phyloP scores from a whole-genome alignment of 108 stramenopile genomes.

The Stephanodiscus triporus region DNA sequence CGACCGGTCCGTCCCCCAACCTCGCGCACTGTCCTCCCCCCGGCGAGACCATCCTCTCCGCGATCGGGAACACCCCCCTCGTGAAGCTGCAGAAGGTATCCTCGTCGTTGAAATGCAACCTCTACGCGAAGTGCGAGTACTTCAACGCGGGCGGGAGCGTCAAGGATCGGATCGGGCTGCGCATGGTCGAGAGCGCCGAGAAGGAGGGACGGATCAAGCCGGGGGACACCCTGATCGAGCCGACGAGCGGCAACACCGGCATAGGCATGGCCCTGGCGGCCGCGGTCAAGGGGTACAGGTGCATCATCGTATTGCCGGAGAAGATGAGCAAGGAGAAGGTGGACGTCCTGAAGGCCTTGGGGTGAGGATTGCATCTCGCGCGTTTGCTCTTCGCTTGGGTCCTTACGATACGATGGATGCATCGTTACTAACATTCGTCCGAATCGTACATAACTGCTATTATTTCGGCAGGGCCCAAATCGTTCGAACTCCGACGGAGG shows the following conservation, averaged over 20 bases:
- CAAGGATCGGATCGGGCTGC: constrained; percentile 90
- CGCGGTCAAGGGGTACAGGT: constrained; percentile 86
- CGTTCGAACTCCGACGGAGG: constrained; percentile 92
- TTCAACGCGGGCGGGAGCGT: constrained; percentile 88
- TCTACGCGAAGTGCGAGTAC: constrained; percentile 87
- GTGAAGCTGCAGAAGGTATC: constrained; percentile 70
- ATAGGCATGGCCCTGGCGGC: constrained; percentile 92
- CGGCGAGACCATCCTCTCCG: constrained; percentile 18
- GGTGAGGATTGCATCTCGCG: constrained; percentile 25
- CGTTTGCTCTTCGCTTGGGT: too few species aligned
- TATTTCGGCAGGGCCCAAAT: constrained; percentile 68
- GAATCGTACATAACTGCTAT: background rate
- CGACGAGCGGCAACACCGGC: constrained; percentile 96
- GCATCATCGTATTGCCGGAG: constrained; percentile 93
- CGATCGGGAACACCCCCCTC: constrained; percentile 84
- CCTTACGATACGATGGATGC: too few species aligned
- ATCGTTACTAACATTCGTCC: background rate
- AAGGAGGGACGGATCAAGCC: constrained; percentile 70
- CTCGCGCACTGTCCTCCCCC: constrained; percentile 25
- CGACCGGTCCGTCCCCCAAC: constrained; percentile 19
- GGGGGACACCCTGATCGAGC: constrained; percentile 95
- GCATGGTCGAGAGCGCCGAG: constrained; percentile 83
- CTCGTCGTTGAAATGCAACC: constrained; percentile 59
- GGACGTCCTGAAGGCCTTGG: constrained; percentile 90
- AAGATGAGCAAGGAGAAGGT: constrained; percentile 96